A percentile compares a stretch with the other conserved stretches of the same genome.
These are phyloP conservation scores for Fusarium musae DNA, from an alignment of 2,329 filamentous ascomycete species.

Conservation along the genomic window DNA sequence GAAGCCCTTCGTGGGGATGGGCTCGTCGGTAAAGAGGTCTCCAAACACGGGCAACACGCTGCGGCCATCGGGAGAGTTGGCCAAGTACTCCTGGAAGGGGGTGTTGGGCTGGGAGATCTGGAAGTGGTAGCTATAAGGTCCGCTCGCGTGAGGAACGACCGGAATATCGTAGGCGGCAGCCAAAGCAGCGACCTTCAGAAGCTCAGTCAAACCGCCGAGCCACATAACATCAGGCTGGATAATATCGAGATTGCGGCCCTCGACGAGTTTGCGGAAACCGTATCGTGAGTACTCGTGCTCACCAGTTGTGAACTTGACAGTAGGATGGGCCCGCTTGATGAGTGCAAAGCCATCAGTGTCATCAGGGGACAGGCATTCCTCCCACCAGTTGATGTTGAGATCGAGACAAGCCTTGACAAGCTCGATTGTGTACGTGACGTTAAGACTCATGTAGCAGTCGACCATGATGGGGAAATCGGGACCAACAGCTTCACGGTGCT, in stretches of 20 bases:
- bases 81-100: constrained; percentile 95
- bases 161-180: constrained; percentile 94
- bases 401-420: constrained; percentile 85
- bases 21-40: constrained; percentile 89
- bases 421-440: constrained; percentile 92
- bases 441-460: constrained; percentile 97
- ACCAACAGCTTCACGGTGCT: constrained; percentile 85
- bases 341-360: constrained; percentile 91
- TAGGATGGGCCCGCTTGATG: constrained; percentile 90
- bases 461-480: constrained; percentile 94
- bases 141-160: constrained; percentile 93
- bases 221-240: constrained; percentile 98
- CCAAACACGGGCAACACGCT: constrained; percentile 92
- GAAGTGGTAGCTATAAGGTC: constrained; percentile 96
- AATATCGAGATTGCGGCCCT: constrained; percentile 91
- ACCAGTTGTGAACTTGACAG: constrained; percentile 92
- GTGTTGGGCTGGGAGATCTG: constrained; percentile 93
- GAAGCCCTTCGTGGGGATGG: constrained; percentile 85
- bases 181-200: constrained; percentile 89
- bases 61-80: constrained; percentile 91
- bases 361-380: constrained; percentile 91
- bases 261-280: constrained; percentile 93
- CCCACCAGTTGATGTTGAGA: constrained; percentile 96
- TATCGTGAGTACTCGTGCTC: constrained; percentile 96
- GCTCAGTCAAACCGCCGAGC: constrained; percentile 91